Base-by-base conservation (phyloP, 1,284 basidiomycete genomes). In the Jaminaea rosea region DNA sequence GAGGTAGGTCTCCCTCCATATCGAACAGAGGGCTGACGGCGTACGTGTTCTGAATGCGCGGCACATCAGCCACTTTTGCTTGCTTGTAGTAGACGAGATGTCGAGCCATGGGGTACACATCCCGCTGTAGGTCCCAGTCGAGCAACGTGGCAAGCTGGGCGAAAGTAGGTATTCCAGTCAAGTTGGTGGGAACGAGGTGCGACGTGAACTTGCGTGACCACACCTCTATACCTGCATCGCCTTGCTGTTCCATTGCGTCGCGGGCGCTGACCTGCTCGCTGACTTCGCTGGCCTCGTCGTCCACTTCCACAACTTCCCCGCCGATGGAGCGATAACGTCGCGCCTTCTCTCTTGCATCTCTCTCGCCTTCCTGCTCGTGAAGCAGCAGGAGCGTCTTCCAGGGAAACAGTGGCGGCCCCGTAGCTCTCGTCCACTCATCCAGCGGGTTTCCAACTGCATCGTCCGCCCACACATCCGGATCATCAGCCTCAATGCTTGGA, bases 381-480 rank as follows among this genome's bases (percentile, higher is more conserved):
- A 94, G 74, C 21, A 90, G 79, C 4, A 96, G 76, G 17, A 96
- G 74, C 26, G 88, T 87, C 73, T 93, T 91, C 92, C 92, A 96
- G 3, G 92, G 91, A n/a, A 83, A 80, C 9, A 96, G 77, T 9
- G 81, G 77, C 5, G 85, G 85, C 1, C 87, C 76, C 58, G 52
- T 72, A 17, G 61, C 64, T 17, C 61, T 48, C 24, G 60, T 59
- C 65, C 70, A 70, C 52, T 70, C 66, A 27, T 69, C 63, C 23
- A 62, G 58, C 23, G 29, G 15, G 31, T 27, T 23, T 13, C 44
- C 37, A 5, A 19, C 24, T 8, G 28, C 46, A 4, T 26, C 46
- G 39, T 34, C 46, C 17, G 6, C 17, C 21, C 39, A 19, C n/a
- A n/a, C 11, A 19, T 46, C 45, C 26, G 19, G 15, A 13, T 46